Conservation (phyloP, 208 protist species). For the Trypanosoma avium region DNA sequence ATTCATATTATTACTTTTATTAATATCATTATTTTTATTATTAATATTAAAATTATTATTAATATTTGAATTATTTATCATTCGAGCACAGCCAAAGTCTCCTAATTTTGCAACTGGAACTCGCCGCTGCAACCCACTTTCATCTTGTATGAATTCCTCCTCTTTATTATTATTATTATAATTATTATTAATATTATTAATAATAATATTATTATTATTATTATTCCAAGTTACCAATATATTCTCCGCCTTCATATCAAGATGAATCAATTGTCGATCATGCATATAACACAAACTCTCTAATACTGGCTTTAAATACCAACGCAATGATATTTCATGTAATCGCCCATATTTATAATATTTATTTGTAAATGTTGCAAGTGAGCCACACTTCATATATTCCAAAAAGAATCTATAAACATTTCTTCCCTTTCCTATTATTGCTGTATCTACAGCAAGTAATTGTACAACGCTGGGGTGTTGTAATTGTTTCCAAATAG, state of each 20-base stretch:
- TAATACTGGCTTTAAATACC: conserved; percentile 29
- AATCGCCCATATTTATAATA: conserved; percentile 3
- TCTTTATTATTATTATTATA: no score
- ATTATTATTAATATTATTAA: no score
- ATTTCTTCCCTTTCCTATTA: conserved; percentile 25
- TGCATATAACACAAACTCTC: conserved; percentile 29
- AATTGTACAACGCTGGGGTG: conserved; percentile 76
- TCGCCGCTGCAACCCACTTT: no score
- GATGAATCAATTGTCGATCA: conserved; percentile 21
- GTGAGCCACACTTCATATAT: conserved; percentile 37
- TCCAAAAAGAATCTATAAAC: conserved; percentile 47
- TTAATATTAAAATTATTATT: not conserved
- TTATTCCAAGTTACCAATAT: conserved; percentile 29
- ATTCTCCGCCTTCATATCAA: conserved; percentile 38
- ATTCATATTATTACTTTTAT: not conserved
- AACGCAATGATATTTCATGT: not conserved
- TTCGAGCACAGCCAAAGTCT: conserved; percentile 20
- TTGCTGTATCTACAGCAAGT: conserved; percentile 53
- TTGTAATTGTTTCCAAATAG: conserved; percentile 71
- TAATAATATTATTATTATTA: no score
- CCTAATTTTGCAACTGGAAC: conserved; percentile 14
- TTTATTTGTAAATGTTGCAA: conserved; percentile 1
- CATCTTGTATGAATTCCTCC: not conserved
- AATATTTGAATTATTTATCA: not conserved
- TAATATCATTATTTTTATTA: not conserved